These are phyloP conservation scores for Zygosaccharomyces lentus DNA, from an alignment of 805 yeast genomes.

Conservation along the genomic window DNA sequence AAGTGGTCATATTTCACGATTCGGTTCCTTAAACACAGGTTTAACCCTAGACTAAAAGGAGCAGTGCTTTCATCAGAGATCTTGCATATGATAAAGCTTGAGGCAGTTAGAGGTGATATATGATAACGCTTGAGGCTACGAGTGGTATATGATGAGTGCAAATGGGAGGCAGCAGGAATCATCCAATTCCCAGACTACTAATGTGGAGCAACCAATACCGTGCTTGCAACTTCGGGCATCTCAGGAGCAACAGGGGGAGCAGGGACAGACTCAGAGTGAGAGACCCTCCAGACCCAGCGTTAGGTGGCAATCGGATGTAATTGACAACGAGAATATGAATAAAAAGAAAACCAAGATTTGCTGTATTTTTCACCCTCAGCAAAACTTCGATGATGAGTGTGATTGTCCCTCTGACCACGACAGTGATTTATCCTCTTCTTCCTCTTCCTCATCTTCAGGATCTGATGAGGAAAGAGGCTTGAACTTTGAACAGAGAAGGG, in stretches of 20 bases:
- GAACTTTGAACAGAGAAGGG: constrained; percentile 33
- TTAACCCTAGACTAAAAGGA: not conserved
- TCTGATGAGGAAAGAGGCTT: constrained; percentile 38
- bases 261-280: constrained; percentile 4
- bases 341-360: constrained; percentile 90
- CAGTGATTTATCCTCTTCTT: constrained; percentile 16
- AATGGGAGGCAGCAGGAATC: constrained; percentile 8
- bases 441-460: constrained; percentile 38
- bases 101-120: no score
- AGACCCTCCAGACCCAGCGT: constrained; percentile 48
- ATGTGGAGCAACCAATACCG: constrained; percentile 20
- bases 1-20: not conserved
- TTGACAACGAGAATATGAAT: constrained; percentile 86
- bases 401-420: constrained; percentile 20
- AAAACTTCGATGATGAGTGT: constrained; percentile 49
- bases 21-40: not conserved
- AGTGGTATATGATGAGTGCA: not conserved
- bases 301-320: constrained; percentile 77
- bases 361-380: constrained; percentile 79
- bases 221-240: constrained; percentile 28
- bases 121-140: no score
- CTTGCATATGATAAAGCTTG: no score
- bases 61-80: not conserved
- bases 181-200: constrained; percentile 23
- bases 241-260: constrained; percentile 6